A percentile compares a stretch with the other conserved stretches of the same genome.
Conservation (phyloP, 1,139 yeast species). For the Protomyces inouyei region DNA sequence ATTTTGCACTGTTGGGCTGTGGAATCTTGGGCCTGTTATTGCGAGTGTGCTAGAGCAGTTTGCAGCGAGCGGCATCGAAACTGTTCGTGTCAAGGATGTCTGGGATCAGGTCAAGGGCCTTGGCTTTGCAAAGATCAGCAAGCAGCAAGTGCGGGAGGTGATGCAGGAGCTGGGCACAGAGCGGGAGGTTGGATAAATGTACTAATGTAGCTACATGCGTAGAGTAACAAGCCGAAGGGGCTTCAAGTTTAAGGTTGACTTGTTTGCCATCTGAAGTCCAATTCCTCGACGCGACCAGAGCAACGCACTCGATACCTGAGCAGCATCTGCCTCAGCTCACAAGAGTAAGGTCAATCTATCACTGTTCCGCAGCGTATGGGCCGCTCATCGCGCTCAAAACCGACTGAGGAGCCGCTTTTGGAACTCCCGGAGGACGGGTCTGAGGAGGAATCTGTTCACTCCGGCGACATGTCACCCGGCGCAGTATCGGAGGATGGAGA, state of each 20-base stretch:
- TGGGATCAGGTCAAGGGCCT: not conserved
- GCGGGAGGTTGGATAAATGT: not conserved
- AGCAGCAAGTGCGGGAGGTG: not conserved
- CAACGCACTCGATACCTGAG: too few relatives aligned
- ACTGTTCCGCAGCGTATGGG: not conserved
- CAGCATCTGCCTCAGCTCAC: too few relatives aligned
- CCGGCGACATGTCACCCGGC: constrained; percentile 6
- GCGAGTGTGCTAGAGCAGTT: not conserved
- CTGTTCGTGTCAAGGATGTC: not conserved
- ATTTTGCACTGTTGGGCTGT: constrained; percentile 16
- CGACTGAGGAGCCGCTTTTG: constrained; percentile 15
- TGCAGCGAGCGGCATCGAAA: not conserved
- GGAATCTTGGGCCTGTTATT: constrained; percentile 22
- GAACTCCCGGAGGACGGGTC: constrained; percentile 22
- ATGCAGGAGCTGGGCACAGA: not conserved
- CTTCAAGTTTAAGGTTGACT: not conserved
- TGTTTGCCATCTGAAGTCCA: not conserved
- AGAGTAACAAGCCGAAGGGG: too few relatives aligned
- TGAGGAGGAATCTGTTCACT: constrained; percentile 14
- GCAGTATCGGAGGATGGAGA: constrained; percentile 4
- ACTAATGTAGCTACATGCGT: not conserved
- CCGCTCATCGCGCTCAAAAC: constrained; percentile 23
- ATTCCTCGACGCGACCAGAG: too few relatives aligned
- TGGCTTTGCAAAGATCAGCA: not conserved
- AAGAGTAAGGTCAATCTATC: too few relatives aligned